Evolutionary conservation across 2,329 filamentous ascomycete genomes (phyloP).

Genomic region (Lachnellula arida): DNA sequence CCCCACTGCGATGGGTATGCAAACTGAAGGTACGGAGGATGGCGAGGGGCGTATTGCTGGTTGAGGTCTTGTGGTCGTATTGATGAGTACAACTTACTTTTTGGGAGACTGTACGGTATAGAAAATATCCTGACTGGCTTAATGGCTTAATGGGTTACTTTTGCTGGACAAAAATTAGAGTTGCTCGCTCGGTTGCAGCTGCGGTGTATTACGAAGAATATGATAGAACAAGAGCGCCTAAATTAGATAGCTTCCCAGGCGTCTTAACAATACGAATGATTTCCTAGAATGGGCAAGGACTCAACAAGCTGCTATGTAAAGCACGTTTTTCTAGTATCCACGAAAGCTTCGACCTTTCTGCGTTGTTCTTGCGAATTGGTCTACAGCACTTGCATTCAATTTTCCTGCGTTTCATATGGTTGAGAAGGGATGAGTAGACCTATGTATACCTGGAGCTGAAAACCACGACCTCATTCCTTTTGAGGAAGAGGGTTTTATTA

Average conservation of each 20-base stretch:
- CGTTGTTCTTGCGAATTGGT: too few species aligned
- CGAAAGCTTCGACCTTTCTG: too few species aligned
- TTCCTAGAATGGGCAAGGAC: too few species aligned
- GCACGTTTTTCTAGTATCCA: too few species aligned
- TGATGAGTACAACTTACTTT: too few species aligned
- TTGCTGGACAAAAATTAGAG: too few species aligned
- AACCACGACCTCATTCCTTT: neutral
- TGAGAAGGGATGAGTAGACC: neutral
- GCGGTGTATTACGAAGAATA: neutral
- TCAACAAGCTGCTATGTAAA: too few species aligned
- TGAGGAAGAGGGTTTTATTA: neutral
- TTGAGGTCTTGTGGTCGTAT: neutral
- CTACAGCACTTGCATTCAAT: too few species aligned
- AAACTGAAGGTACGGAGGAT: constrained; percentile 47
- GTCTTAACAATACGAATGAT: too few species aligned
- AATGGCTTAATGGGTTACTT: neutral
- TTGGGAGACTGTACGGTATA: neutral
- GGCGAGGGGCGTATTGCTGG: constrained; percentile 16
- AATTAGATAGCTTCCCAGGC: too few species aligned
- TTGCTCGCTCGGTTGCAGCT: neutral
- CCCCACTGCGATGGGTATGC: constrained; percentile 55
- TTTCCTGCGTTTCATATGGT: neutral
- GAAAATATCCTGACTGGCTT: neutral
- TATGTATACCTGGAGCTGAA: neutral
- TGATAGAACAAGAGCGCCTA: too few species aligned